phyloP scores from a whole-genome alignment of 768 basidiomycete genomes.

The Tubosaeta sp. region DNA sequence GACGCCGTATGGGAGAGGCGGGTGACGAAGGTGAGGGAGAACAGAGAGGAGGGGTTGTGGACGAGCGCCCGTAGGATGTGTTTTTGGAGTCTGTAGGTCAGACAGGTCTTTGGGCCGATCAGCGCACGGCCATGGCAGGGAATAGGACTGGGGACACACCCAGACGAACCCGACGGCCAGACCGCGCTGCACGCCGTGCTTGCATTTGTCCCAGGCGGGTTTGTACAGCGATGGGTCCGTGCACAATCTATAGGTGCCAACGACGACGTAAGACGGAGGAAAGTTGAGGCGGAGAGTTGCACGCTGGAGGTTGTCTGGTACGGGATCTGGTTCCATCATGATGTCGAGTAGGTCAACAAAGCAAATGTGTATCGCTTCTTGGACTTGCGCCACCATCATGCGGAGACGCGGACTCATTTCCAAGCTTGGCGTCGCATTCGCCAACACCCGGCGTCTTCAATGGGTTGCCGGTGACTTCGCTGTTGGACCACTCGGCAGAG shows the following conservation, averaged over 20 bases:
- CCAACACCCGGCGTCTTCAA: background rate
- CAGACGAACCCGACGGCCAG: constrained; percentile 62
- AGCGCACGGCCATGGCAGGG: background rate
- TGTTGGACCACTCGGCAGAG: background rate
- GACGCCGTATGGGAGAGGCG: constrained; percentile 26
- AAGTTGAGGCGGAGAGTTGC: constrained; percentile 64
- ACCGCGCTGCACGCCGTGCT: constrained; percentile 70
- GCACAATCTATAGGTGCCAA: constrained; percentile 78
- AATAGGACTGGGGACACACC: constrained; percentile 41
- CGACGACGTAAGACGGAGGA: constrained; percentile 78
- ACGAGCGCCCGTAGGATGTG: constrained; percentile 48
- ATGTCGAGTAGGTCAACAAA: no score
- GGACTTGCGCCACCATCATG: background rate
- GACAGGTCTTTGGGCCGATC: constrained; percentile 42
- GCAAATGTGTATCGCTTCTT: background rate
- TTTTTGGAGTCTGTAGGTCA: constrained; percentile 70
- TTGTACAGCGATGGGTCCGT: constrained; percentile 65
- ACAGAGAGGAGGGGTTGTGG: constrained; percentile 23
- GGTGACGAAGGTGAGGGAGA: constrained; percentile 24
- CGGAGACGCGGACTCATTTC: background rate
- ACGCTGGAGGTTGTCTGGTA: constrained; percentile 47
- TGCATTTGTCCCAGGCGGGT: constrained; percentile 84
- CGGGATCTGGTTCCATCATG: constrained; percentile 13
- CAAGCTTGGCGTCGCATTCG: background rate
- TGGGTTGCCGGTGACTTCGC: background rate